Percentiles rank a stretch among this genome's conserved stretches.
Evolutionary conservation across 2,329 filamentous ascomycete species (phyloP).

Genomic region (Endocalyx cinctus): DNA sequence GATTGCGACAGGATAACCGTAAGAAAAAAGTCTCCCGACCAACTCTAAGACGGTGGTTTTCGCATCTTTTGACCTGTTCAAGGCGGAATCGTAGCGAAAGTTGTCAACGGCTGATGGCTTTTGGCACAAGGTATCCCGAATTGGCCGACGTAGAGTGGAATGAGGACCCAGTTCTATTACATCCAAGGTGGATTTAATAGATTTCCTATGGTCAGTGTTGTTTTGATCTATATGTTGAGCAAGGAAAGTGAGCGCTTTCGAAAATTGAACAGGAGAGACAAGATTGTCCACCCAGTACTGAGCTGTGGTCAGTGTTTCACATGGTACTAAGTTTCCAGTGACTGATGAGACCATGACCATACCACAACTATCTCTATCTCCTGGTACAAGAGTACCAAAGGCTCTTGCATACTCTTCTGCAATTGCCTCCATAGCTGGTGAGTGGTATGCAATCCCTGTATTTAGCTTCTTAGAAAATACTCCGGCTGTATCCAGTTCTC

Average conservation of each 20-base stretch:
- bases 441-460: constrained; percentile 29
- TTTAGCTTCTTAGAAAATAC: constrained; percentile 22
- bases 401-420: constrained; percentile 5
- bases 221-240: no score
- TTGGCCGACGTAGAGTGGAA: neutral
- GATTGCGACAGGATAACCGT: no score
- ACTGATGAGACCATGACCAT: constrained; percentile 12
- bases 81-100: no score
- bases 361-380: neutral
- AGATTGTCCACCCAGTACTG: constrained; percentile 22
- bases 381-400: constrained; percentile 1
- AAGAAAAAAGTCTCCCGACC: no score
- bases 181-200: neutral
- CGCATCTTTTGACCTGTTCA: no score
- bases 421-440: constrained; percentile 22
- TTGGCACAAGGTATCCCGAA: neutral
- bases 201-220: no score
- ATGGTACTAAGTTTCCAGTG: neutral
- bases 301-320: neutral
- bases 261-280: constrained; percentile 25
- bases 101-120: no score
- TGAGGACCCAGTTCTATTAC: neutral
- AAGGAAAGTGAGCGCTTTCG: constrained; percentile 17
- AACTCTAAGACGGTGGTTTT: no score
- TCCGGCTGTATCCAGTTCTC: constrained; percentile 10